A percentile compares a stretch with the other conserved stretches of the same genome.
phyloP scores from a whole-genome alignment of 1,139 yeast genomes.

The Magnusiomyces fungicola region DNA sequence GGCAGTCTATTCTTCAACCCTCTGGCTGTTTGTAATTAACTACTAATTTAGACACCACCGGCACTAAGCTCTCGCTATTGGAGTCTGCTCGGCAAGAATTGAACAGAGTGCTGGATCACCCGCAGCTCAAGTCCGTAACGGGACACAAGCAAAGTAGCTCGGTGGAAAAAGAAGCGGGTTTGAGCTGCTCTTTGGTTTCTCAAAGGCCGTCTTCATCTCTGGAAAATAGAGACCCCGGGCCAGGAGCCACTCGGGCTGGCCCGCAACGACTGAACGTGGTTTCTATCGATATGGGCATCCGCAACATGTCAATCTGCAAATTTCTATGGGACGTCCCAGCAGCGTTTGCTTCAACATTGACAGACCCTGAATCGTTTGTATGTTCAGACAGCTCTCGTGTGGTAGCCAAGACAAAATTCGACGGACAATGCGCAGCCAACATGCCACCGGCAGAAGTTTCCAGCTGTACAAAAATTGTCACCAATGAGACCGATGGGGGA shows the following conservation, averaged over 20 bases:
- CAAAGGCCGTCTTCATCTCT: not conserved
- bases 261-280: not conserved
- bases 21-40: not conserved
- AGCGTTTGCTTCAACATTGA: not conserved
- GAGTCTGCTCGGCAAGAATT: not conserved
- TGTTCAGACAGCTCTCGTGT: too few relatives aligned
- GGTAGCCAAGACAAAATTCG: too few relatives aligned
- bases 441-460: too few relatives aligned
- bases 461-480: too few relatives aligned
- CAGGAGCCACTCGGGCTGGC: not conserved
- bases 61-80: not conserved
- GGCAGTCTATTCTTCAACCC: not conserved
- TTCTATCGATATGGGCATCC: constrained; percentile 40
- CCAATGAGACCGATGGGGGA: too few relatives aligned
- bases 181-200: too few relatives aligned
- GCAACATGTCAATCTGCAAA: constrained; percentile 38
- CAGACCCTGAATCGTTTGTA: too few relatives aligned
- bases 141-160: not conserved
- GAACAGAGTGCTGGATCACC: not conserved
- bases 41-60: not conserved
- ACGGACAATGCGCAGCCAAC: too few relatives aligned
- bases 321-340: constrained; percentile 15
- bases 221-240: not conserved
- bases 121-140: not conserved
- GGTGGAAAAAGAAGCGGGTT: not conserved